Base-by-base conservation (phyloP, 2,329 filamentous ascomycete genomes). In the Parascedosporium putredinis region DNA sequence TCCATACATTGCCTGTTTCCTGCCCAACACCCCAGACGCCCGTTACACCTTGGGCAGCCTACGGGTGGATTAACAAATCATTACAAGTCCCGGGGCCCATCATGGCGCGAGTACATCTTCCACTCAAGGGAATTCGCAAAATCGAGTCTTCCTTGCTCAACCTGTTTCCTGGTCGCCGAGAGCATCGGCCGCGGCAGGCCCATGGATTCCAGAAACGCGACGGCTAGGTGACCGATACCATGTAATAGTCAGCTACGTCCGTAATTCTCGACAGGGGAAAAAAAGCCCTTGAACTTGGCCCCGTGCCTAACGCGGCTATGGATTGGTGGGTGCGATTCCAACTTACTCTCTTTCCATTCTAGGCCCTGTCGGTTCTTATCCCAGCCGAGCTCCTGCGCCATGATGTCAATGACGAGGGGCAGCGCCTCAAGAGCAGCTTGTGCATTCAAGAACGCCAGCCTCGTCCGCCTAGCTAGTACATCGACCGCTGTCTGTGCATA, bases 401-500 rank as follows among this genome's bases (percentile, higher is more conserved):
- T 95, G 53, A 95, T 77, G 63, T 96, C 89, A 60, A 96, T 93
- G 51, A 96, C 80, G 51, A 70, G 76, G 4, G 91, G 90, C 43
- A 95, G 75, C 2, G 88, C 84, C 67, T 95, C 88, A 8, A 95
- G 78, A 1, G 89, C 84, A 9, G 90, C 90, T 65, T 95, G 88
- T 4, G 89, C 89, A 62, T 95, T 95, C 57, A 96, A 69, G 71
- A 96, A 97, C 7, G 89, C 86, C 50, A 96, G 70, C 51, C 91
- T 76, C 36, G 86, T 96, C 54, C 90, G 77, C 52, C 91, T 79
- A 2, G 89, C 90, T 44, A 96, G 73, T 10, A 96, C 85, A 62
- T 96, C 90, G 14, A 90, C 84, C 1, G 88, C 88, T 3, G 88
- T 94, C 66, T 95, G 87, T 3, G 91, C 91, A 61, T 94, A 94